Conservation (phyloP, 2,329 filamentous ascomycete species). For the Zarea fungicola region DNA sequence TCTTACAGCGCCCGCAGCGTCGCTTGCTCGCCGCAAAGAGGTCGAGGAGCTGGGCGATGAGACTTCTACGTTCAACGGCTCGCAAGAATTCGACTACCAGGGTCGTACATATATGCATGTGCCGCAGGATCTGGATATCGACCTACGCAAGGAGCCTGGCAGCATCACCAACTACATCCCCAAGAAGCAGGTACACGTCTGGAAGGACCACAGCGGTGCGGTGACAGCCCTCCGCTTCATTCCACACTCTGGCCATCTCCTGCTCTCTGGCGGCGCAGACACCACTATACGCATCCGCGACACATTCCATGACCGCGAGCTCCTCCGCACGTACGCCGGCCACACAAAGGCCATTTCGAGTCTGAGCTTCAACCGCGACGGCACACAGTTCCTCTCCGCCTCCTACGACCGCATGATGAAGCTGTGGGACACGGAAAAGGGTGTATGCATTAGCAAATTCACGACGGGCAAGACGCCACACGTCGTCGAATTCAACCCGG, state of each 20-base stretch:
- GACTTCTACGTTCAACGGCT: slow-evolving; percentile 82
- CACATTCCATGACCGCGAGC: slow-evolving; percentile 81
- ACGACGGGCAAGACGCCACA: slow-evolving; percentile 93
- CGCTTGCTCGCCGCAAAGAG: slow-evolving; percentile 52
- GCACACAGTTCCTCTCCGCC: slow-evolving; percentile 81
- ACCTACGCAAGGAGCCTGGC: slow-evolving; percentile 74
- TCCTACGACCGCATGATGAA: slow-evolving; percentile 96
- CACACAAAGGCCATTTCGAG: slow-evolving; percentile 89
- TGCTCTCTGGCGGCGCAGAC: slow-evolving; percentile 87
- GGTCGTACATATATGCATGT: slow-evolving; percentile 97
- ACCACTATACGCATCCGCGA: slow-evolving; percentile 92
- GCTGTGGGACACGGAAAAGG: slow-evolving; percentile 96
- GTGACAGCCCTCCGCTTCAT: slow-evolving; percentile 90
- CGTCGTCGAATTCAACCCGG: slow-evolving; percentile 88
- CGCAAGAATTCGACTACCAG: slow-evolving; percentile 82
- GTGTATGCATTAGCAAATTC: slow-evolving; percentile 80
- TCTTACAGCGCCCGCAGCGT: slow-evolving; percentile 49
- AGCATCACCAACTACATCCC: slow-evolving; percentile 86
- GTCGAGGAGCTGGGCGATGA: slow-evolving; percentile 62
- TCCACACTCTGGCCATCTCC: slow-evolving; percentile 77
- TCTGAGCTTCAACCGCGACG: slow-evolving; percentile 76
- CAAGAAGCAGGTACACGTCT: slow-evolving; percentile 88
- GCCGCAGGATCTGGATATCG: slow-evolving; percentile 82
- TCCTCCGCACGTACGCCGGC: slow-evolving; percentile 85
- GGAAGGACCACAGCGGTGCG: slow-evolving; percentile 77